phyloP scores from a whole-genome alignment of 768 basidiomycete genomes.

The Hortiboletus campestris region DNA sequence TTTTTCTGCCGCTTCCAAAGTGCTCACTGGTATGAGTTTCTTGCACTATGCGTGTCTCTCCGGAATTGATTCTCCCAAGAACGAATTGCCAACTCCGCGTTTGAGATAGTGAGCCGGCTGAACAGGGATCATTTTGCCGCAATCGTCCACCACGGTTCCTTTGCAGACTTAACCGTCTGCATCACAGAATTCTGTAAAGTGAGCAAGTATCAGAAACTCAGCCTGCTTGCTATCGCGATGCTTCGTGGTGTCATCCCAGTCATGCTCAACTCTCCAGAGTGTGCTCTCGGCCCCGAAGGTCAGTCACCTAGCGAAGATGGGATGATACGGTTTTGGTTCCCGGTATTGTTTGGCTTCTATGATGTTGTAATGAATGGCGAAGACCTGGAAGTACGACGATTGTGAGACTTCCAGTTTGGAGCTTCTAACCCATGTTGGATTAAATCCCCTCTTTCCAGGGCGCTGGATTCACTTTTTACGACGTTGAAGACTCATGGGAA shows the following conservation, averaged over 20 bases:
- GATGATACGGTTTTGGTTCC: constrained; percentile 98
- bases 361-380: constrained; percentile 99
- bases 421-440: constrained; percentile 2
- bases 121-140: constrained; percentile 87
- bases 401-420: constrained; percentile 56
- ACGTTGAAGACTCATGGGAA: constrained; percentile 89
- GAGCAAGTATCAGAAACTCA: constrained; percentile 98
- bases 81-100: constrained; percentile 88
- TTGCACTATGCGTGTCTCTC: background rate
- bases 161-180: constrained; percentile 94
- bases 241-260: constrained; percentile 88
- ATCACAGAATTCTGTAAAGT: constrained; percentile 99
- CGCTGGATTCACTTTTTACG: constrained; percentile 93
- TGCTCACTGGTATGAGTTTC: constrained; percentile 65
- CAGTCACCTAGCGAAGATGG: constrained; percentile 63
- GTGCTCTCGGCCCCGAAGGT: constrained; percentile 37
- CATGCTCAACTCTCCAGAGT: constrained; percentile 84
- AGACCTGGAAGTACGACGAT: constrained; percentile 92
- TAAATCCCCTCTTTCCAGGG: constrained; percentile 46
- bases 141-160: constrained; percentile 92
- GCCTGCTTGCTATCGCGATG: constrained; percentile 94
- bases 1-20: constrained; percentile 94
- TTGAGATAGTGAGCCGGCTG: constrained; percentile 90
- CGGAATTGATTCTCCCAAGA: constrained; percentile 44
- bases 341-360: constrained; percentile 95